phyloP scores from a whole-genome alignment of 2,329 filamentous ascomycete genomes.

The Macrophomina phaseolina region DNA sequence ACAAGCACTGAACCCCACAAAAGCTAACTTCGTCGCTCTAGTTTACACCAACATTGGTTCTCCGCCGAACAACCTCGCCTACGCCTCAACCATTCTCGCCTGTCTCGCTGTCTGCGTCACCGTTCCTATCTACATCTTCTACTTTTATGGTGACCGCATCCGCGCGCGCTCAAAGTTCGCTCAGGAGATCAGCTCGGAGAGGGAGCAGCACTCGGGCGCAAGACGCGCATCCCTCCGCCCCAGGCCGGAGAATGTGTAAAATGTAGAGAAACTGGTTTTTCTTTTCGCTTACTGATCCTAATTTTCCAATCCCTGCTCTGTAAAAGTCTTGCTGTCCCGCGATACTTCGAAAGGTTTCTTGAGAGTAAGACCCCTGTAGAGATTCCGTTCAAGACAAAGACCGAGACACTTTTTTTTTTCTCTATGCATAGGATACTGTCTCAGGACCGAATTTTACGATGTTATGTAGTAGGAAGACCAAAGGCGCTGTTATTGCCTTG shows the following conservation, averaged over 20 bases:
- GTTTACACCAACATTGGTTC: slow-evolving; percentile 40
- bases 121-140: slow-evolving; percentile 62
- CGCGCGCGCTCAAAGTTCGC: slow-evolving; percentile 60
- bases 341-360: not conserved
- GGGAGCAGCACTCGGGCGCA: slow-evolving; percentile 38
- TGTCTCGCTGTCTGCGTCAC: slow-evolving; percentile 58
- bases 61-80: slow-evolving; percentile 52
- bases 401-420: too few relatives aligned
- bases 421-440: too few relatives aligned
- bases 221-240: slow-evolving; percentile 3
- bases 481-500: too few relatives aligned
- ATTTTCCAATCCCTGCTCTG: not conserved
- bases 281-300: not conserved
- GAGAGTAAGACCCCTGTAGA: too few relatives aligned
- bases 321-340: not conserved
- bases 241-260: not conserved
- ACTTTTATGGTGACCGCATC: slow-evolving; percentile 61
- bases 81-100: slow-evolving; percentile 61
- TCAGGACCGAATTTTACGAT: too few relatives aligned
- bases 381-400: too few relatives aligned
- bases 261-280: not conserved
- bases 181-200: slow-evolving; percentile 46
- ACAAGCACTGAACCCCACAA: slow-evolving; percentile 32
- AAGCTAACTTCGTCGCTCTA: slow-evolving; percentile 29
- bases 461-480: too few relatives aligned